phyloP scores from a whole-genome alignment of 2,329 filamentous ascomycete species.

The Fusarium sp. region DNA sequence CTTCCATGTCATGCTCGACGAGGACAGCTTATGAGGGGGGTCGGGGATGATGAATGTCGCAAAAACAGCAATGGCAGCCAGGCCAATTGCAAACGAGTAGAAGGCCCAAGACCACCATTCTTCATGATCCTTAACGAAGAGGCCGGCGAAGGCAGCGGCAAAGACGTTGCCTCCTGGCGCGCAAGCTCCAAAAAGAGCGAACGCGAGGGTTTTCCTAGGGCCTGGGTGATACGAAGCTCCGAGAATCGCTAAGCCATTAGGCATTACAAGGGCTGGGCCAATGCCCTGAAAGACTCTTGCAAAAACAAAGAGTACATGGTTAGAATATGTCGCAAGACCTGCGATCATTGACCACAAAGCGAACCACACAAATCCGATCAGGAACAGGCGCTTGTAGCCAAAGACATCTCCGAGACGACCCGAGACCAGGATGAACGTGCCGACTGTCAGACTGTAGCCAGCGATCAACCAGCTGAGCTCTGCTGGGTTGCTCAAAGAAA shows the following conservation, averaged over 20 bases:
- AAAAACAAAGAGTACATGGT: slow-evolving; percentile 60
- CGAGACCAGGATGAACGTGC: slow-evolving; percentile 68
- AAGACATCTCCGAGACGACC: slow-evolving; percentile 69
- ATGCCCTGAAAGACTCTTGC: slow-evolving; percentile 69
- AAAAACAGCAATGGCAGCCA: slow-evolving; percentile 48
- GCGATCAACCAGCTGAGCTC: slow-evolving; percentile 63
- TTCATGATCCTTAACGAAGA: slow-evolving; percentile 50
- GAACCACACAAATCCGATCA: slow-evolving; percentile 67
- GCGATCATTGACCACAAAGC: slow-evolving; percentile 63
- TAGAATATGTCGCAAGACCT: slow-evolving; percentile 56
- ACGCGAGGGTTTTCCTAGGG: slow-evolving; percentile 69
- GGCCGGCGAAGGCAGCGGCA: slow-evolving; percentile 55
- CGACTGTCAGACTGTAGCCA: slow-evolving; percentile 66
- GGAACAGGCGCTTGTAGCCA: slow-evolving; percentile 67
- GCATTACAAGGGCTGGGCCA: slow-evolving; percentile 71
- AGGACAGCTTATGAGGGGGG: slow-evolving; percentile 34
- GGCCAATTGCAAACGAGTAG: slow-evolving; percentile 55
- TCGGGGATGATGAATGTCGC: slow-evolving; percentile 52
- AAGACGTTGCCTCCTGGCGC: slow-evolving; percentile 60
- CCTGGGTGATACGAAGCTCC: slow-evolving; percentile 69
- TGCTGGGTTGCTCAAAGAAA: slow-evolving; percentile 34
- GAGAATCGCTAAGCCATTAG: slow-evolving; percentile 73
- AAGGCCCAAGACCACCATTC: slow-evolving; percentile 63
- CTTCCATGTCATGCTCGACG: slow-evolving; percentile 5
- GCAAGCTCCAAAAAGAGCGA: slow-evolving; percentile 62